Evolutionary conservation across 805 yeast genomes (phyloP).

Genomic region (Candida sithepensis): DNA sequence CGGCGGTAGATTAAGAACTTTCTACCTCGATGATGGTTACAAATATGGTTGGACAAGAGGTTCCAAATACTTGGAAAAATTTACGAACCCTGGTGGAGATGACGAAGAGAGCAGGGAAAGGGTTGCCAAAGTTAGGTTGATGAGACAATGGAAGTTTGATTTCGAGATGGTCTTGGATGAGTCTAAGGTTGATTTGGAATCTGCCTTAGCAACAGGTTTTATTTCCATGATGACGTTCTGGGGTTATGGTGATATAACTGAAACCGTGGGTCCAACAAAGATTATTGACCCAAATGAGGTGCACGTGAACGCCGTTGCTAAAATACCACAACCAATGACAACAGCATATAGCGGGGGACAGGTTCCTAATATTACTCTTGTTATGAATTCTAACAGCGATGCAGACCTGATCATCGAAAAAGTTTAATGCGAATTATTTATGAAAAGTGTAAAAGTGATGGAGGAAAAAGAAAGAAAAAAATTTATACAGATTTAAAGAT

Average conservation of each 20-base stretch:
- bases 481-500: background rate
- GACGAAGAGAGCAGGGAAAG: conserved; percentile 51
- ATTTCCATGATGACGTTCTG: conserved; percentile 65
- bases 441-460: background rate
- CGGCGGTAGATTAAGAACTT: conserved; percentile 41
- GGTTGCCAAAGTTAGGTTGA: conserved; percentile 50
- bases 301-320: background rate
- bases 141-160: conserved; percentile 59
- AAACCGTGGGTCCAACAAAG: conserved; percentile 50
- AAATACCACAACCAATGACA: no score
- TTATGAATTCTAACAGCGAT: conserved; percentile 28
- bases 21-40: conserved; percentile 49
- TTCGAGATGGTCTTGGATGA: conserved; percentile 55
- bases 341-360: conserved; percentile 2
- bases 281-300: conserved; percentile 9
- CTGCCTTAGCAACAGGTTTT: conserved; percentile 58
- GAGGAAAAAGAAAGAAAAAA: background rate
- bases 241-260: conserved; percentile 53
- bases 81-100: conserved; percentile 54
- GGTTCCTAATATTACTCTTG: conserved; percentile 27
- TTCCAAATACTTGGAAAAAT: conserved; percentile 47
- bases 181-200: conserved; percentile 42
- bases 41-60: conserved; percentile 55
- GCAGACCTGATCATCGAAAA: conserved; percentile 32
- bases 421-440: conserved; percentile 8